Conservation (phyloP, 768 basidiomycete genomes). For the Boletus bicolor region DNA sequence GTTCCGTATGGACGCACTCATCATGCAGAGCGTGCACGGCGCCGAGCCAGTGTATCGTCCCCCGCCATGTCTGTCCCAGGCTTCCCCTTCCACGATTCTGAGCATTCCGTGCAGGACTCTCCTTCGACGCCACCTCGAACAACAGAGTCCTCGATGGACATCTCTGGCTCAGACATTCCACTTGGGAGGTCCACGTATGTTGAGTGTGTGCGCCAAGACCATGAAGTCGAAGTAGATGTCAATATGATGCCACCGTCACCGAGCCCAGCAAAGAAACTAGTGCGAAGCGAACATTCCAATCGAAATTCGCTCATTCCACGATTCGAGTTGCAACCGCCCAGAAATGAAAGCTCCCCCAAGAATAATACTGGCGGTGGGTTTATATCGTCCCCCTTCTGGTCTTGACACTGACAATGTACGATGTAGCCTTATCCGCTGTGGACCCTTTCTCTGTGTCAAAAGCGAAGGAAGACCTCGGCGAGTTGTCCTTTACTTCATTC, state of each 20-base stretch:
- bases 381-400: neutral
- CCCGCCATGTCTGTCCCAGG: constrained; percentile 35
- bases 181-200: constrained; percentile 39
- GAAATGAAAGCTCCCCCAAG: constrained; percentile 23
- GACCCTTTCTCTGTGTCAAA: constrained; percentile 24
- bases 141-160: constrained; percentile 24
- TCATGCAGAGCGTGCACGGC: constrained; percentile 50
- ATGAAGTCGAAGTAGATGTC: constrained; percentile 39
- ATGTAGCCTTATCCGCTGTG: constrained; percentile 11
- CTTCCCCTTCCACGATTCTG: constrained; percentile 32
- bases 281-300: constrained; percentile 18
- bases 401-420: neutral
- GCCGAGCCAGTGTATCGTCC: constrained; percentile 31
- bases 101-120: constrained; percentile 10
- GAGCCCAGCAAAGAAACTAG: constrained; percentile 37
- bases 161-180: constrained; percentile 18
- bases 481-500: constrained; percentile 28
- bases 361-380: constrained; percentile 15
- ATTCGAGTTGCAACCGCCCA: constrained; percentile 26
- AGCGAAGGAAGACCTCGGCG: constrained; percentile 26
- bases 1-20: constrained; percentile 62
- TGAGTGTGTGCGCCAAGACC: constrained; percentile 34
- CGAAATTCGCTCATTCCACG: constrained; percentile 35
- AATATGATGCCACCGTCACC: constrained; percentile 49
- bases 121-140: constrained; percentile 25